Base-by-base conservation (phyloP, 1,284 basidiomycete species). In the Cutaneotrichosporon cavernicola region DNA sequence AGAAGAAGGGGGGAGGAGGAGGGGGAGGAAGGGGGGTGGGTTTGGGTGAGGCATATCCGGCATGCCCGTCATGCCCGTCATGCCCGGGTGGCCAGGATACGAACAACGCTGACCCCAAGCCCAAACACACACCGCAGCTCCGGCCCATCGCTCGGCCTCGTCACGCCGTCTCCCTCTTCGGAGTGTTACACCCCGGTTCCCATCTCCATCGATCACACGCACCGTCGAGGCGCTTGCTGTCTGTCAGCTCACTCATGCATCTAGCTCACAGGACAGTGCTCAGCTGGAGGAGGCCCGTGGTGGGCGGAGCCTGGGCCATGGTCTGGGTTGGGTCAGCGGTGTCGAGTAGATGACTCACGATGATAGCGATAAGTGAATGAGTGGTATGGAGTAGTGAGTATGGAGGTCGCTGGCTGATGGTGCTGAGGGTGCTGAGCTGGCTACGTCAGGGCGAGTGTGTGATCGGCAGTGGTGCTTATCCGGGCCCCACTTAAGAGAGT, bases 181-280 rank as follows among this genome's bases (percentile, higher is more conserved):
- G 22, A 21, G 10, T 14, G 22, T 30, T 36, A 26, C 47, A 49
- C 47, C 51, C 51, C 21, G 10, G n/a, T 5, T 49, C 46, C 38
- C 56, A 47, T 40, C 56, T 18, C 38, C 18, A 34, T 34, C 16
- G 18, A 13, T 16, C 43, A 16, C 40, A 79, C 85, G 63, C 75
- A 91, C 92, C 92, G 65, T 80, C 79, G 11, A 81, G 71, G 22
- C 79, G 76, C 64, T 81, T 81, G 52, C 79, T 80, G 63, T 7
- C 34, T 60, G 66, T 63, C 60, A 61, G 63, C 31, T 16, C 11
- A 7, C 31, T 30, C 5, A 16, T 46, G 26, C 14, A 16, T 34
- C 43, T 13, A 18, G 72, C 76, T 73, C 58, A 79, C 78, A 80
- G 61, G 59, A 80, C 76, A 6, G 79, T 80, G 58, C 72, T 72